Evolutionary conservation across 2,329 filamentous ascomycete species (phyloP).

Genomic region (Metarhizium sp.): DNA sequence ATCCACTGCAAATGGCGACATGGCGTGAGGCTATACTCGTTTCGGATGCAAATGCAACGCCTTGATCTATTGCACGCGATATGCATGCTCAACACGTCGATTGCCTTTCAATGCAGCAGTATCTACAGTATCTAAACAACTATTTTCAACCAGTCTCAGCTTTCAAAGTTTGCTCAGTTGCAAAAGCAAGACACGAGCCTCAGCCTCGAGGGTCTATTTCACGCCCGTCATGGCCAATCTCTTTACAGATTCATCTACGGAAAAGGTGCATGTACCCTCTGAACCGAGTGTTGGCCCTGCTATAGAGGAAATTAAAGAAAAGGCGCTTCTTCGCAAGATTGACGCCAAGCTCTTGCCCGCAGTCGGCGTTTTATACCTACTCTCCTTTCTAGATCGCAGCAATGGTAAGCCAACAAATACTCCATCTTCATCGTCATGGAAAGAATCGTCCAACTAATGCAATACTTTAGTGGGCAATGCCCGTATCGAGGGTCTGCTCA

Average conservation of each 20-base stretch:
- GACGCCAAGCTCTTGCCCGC: slow-evolving; percentile 43
- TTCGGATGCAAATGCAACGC: not conserved
- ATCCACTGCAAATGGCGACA: not conserved
- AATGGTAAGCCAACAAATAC: slow-evolving; percentile 36
- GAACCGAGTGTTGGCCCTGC: not conserved
- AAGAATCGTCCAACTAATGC: not conserved
- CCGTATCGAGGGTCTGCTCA: not conserved
- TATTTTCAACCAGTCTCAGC: not conserved
- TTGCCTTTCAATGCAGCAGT: not conserved
- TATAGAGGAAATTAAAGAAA: not conserved
- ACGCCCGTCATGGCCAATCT: not conserved
- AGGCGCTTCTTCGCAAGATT: slow-evolving; percentile 43
- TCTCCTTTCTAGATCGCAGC: slow-evolving; percentile 48
- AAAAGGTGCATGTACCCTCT: not conserved
- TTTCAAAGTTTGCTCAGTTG: not conserved
- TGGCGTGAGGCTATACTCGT: not conserved
- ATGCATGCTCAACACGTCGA: not conserved
- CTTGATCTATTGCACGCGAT: not conserved
- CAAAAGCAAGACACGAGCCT: not conserved
- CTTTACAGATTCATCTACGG: not conserved
- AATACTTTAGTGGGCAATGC: not conserved
- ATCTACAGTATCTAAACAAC: too few relatives aligned
- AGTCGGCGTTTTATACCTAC: slow-evolving; percentile 43
- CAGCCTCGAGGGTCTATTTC: not conserved
- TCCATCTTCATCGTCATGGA: not conserved